Evolutionary conservation across 1,139 yeast species (phyloP).

Genomic region (Scheffersomyces parashehatae): DNA sequence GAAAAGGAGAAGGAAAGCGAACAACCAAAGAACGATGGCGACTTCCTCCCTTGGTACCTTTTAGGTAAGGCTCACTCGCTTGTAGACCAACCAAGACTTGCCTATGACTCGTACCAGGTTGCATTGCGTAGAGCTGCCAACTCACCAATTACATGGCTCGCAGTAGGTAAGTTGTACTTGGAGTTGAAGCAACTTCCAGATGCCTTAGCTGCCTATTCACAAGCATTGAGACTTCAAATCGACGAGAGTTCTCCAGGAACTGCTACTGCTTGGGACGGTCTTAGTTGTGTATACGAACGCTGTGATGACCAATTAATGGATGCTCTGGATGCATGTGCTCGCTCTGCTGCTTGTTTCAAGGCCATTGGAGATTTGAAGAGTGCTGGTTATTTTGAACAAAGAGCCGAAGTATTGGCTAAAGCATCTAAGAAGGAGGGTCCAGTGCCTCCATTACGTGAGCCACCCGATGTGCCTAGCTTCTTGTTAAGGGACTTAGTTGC

Average conservation of each 20-base stretch:
- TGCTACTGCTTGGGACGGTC: conserved; percentile 67
- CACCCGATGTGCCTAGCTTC: conserved; percentile 51
- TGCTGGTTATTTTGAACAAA: conserved; percentile 41
- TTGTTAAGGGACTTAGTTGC: conserved; percentile 51
- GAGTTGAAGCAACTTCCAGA: conserved; percentile 62
- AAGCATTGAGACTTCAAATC: conserved; percentile 55
- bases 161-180: conserved; percentile 62
- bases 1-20: conserved; percentile 23
- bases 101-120: conserved; percentile 59
- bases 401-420: conserved; percentile 41
- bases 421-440: conserved; percentile 47
- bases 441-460: conserved; percentile 45
- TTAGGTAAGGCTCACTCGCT: conserved; percentile 54
- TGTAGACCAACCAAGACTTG: conserved; percentile 48
- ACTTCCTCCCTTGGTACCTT: conserved; percentile 60
- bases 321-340: conserved; percentile 58
- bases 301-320: conserved; percentile 61
- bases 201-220: conserved; percentile 67
- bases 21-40: conserved; percentile 30
- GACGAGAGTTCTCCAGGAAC: conserved; percentile 52
- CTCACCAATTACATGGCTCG: conserved; percentile 63
- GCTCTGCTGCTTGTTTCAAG: conserved; percentile 53
- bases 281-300: conserved; percentile 62
- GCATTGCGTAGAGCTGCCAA: conserved; percentile 57
- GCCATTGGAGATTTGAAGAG: conserved; percentile 47